Base-by-base conservation (phyloP, 1,139 yeast genomes). In the Entelexis paramagnoliae region DNA sequence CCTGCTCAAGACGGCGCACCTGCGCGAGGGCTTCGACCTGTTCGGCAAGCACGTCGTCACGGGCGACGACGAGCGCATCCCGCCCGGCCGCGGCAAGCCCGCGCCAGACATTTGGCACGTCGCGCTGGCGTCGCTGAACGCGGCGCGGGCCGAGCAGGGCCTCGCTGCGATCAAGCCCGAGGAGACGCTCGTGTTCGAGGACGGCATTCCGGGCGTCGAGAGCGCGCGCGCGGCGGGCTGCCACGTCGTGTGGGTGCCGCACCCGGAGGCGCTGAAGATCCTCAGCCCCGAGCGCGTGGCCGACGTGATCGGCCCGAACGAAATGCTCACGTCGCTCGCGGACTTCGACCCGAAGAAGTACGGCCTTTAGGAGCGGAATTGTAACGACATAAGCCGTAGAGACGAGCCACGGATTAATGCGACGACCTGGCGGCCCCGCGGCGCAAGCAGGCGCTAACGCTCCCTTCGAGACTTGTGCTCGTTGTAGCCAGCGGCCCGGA, bases 181-280 rank as follows among this genome's bases (percentile, higher is more conserved):
- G 34, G 95, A 91, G 63, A 85, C 95, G 61, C 68, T 91, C 36
- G 83, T 91, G 1, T 91, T 91, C 66, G 98, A 91, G 68, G 98
- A 91, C 67, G 97, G 96, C 1, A 72, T 87, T 44, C 89, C 95
- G 1, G 97, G 97, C 1, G 91, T 88, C 29, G 63, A 72, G 26
- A 83, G 95, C 4, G 98, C 95, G 10, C 73, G 71, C 56, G 83
- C 88, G 11, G 86, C 96, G 32, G 88, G 88, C n/a, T 85, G 87
- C 14, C 76, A 73, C 50, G 95, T 89, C 10, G 75, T 89, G 46
- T 91, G 97, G 97, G 83, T 89, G 17, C 97, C 98, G 5, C 93
- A 89, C 65, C 73, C 73, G 19, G 77, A 81, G 50, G 93, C 94
- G 0, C 64, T 77, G 42, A 70, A 73, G 30, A 75, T 77, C 17